Percentiles rank a stretch among this genome's conserved stretches.
Evolutionary conservation across 768 basidiomycete species (phyloP).

Genomic region (Tricholomella constricta): DNA sequence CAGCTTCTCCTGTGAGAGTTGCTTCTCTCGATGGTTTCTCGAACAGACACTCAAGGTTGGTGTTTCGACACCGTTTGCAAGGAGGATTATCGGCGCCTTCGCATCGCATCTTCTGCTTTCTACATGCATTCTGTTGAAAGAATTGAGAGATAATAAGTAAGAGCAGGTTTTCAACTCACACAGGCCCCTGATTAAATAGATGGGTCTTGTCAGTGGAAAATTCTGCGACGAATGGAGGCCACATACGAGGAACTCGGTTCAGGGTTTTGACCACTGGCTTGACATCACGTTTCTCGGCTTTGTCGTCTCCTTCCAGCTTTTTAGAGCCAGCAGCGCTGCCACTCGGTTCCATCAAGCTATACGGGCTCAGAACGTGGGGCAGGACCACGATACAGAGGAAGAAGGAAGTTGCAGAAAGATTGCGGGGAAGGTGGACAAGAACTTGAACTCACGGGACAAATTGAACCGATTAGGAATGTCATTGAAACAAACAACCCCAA

Average conservation of each 20-base stretch:
- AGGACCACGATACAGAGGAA: constrained; percentile 15
- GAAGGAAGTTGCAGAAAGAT: constrained; percentile 16
- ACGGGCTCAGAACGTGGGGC: constrained; percentile 20
- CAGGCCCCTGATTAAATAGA: constrained; percentile 64
- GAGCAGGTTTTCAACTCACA: constrained; percentile 44
- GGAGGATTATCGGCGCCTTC: constrained; percentile 96
- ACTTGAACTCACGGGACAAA: constrained; percentile 22
- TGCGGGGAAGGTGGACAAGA: constrained; percentile 18
- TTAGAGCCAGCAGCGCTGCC: constrained; percentile 41
- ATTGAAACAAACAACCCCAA: constrained; percentile 22
- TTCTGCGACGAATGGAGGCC: constrained; percentile 18
- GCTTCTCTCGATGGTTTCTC: constrained; percentile 92
- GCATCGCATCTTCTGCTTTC: constrained; percentile 97
- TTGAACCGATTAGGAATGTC: constrained; percentile 25
- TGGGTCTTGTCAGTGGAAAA: constrained; percentile 17
- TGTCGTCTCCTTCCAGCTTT: constrained; percentile 65
- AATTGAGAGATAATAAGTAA: constrained; percentile 13
- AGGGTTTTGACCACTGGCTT: constrained; percentile 78
- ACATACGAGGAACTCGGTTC: constrained; percentile 86
- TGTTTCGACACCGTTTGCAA: constrained; percentile 90
- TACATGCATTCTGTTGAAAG: constrained; percentile 78
- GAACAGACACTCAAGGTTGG: constrained; percentile 89
- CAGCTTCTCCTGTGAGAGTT: constrained; percentile 85
- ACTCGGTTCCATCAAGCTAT: constrained; percentile 36
- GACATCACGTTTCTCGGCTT: constrained; percentile 60